These are phyloP conservation scores for Thelonectria olida DNA, from an alignment of 2,329 filamentous ascomycete species.

Conservation along the genomic window DNA sequence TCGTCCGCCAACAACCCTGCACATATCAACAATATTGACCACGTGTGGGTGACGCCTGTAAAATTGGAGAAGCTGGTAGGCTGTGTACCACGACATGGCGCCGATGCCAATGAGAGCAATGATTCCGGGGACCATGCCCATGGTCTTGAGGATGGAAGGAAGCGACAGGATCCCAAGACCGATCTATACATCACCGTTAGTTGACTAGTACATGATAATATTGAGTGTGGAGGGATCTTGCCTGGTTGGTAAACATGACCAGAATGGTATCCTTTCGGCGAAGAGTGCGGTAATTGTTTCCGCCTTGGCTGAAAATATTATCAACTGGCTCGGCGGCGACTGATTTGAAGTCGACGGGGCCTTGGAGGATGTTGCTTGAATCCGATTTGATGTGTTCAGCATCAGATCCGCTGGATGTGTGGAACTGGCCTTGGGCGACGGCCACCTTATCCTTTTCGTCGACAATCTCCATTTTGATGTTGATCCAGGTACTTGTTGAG, in stretches of 20 bases:
- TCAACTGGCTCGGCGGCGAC: too few species aligned
- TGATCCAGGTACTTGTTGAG: too few species aligned
- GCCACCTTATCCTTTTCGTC: too few species aligned
- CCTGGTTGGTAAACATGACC: conserved; percentile 38
- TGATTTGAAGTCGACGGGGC: too few species aligned
- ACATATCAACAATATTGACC: conserved; percentile 75
- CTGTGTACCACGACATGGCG: conserved; percentile 68
- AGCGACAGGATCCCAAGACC: conserved; percentile 65
- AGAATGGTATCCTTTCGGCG: conserved; percentile 38
- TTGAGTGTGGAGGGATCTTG: too few species aligned
- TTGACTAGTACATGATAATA: too few species aligned
- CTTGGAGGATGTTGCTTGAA: too few species aligned
- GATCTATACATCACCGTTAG: conserved; percentile 20
- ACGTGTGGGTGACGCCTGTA: conserved; percentile 74
- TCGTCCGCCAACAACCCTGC: conserved; percentile 55
- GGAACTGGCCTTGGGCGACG: too few species aligned
- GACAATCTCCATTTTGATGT: too few species aligned
- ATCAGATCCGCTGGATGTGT: too few species aligned
- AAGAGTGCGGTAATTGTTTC: conserved; percentile 39
- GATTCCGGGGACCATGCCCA: conserved; percentile 73
- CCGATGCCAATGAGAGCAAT: conserved; percentile 71
- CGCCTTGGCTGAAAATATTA: too few species aligned
- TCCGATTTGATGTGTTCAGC: too few species aligned
- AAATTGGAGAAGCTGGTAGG: conserved; percentile 67
- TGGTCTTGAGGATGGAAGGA: conserved; percentile 72